These are phyloP conservation scores for Linnemannia elongata DNA, from an alignment of 192 early-diverging fungal species.

Conservation along the genomic window DNA sequence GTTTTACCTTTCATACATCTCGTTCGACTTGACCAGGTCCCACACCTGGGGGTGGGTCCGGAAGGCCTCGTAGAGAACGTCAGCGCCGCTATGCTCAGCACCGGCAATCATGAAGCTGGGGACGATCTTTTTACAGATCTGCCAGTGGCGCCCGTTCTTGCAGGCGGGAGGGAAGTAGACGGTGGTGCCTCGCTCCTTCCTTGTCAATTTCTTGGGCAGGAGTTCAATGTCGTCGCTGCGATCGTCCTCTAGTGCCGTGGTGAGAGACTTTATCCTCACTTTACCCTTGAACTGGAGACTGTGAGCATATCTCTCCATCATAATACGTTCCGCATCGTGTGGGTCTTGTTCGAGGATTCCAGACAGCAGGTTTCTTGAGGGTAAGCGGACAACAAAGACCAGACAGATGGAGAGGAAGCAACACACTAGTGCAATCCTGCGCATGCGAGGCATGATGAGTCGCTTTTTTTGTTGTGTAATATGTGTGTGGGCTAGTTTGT, in stretches of 20 bases:
- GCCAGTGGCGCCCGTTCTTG: slow-evolving; percentile 53
- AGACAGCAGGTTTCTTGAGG: slow-evolving; percentile 39
- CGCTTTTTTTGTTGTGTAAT: slow-evolving; percentile 6
- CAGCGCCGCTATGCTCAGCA: slow-evolving; percentile 58
- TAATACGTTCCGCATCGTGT: slow-evolving; percentile 56
- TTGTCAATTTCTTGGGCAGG: slow-evolving; percentile 36
- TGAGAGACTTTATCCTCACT: slow-evolving; percentile 56
- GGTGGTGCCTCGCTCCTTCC: slow-evolving; percentile 52
- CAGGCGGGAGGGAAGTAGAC: slow-evolving; percentile 63
- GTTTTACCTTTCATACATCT: slow-evolving; percentile 51
- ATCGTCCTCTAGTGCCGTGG: slow-evolving; percentile 42
- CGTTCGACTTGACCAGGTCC: slow-evolving; percentile 55
- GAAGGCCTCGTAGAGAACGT: slow-evolving; percentile 60
- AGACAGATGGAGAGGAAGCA: slow-evolving; percentile 54
- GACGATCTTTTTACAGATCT: slow-evolving; percentile 65
- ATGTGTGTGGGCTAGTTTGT: neutral
- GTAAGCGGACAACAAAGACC: slow-evolving; percentile 38
- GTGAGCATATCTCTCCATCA: slow-evolving; percentile 58
- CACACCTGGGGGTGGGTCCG: slow-evolving; percentile 63
- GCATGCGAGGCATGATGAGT: slow-evolving; percentile 54
- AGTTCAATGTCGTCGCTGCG: slow-evolving; percentile 34
- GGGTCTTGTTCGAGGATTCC: slow-evolving; percentile 50
- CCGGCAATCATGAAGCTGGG: slow-evolving; percentile 69
- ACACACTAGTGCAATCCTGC: slow-evolving; percentile 52
- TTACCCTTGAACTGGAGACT: slow-evolving; percentile 57